These are phyloP conservation scores for Cetraspora pellucida DNA, from an alignment of 192 early-diverging fungal species.

Conservation along the genomic window DNA sequence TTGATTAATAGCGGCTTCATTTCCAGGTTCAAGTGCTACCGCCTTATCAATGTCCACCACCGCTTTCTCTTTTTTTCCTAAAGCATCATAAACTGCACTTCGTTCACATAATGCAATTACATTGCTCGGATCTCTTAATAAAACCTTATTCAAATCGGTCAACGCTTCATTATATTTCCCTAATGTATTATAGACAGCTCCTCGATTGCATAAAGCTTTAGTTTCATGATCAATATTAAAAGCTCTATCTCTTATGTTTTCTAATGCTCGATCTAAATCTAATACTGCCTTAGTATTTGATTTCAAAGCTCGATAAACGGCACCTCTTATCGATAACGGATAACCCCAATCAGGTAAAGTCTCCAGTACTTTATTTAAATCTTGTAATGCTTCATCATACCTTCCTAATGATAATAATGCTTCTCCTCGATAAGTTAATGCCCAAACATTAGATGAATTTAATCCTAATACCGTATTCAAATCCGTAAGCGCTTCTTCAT, in stretches of 20 bases:
- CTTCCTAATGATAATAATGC: not conserved
- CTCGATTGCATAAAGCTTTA: constrained; percentile 22
- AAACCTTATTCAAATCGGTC: not conserved
- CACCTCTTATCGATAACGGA: constrained; percentile 25
- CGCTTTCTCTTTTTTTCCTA: not conserved
- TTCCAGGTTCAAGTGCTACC: not conserved
- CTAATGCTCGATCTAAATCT: constrained; percentile 20
- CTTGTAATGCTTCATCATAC: constrained; percentile 16
- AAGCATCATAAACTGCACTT: not conserved
- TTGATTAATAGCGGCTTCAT: not conserved
- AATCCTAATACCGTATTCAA: constrained; percentile 2
- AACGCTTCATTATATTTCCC: not conserved
- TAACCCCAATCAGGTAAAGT: constrained; percentile 9
- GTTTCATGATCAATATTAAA: constrained; percentile 11
- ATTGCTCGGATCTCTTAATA: constrained; percentile 22
- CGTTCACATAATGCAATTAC: constrained; percentile 16
- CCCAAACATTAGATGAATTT: constrained; percentile 11
- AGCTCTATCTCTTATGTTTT: constrained; percentile 2
- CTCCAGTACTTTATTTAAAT: constrained; percentile 25
- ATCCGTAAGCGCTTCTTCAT: not conserved
- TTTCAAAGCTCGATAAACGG: constrained; percentile 2
- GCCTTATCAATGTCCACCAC: not conserved
- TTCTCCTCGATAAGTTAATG: constrained; percentile 12
- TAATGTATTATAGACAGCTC: not conserved
- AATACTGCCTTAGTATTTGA: not conserved